Base-by-base conservation (phyloP, 2,329 filamentous ascomycete species). In the Trichoderma oligosporum region DNA sequence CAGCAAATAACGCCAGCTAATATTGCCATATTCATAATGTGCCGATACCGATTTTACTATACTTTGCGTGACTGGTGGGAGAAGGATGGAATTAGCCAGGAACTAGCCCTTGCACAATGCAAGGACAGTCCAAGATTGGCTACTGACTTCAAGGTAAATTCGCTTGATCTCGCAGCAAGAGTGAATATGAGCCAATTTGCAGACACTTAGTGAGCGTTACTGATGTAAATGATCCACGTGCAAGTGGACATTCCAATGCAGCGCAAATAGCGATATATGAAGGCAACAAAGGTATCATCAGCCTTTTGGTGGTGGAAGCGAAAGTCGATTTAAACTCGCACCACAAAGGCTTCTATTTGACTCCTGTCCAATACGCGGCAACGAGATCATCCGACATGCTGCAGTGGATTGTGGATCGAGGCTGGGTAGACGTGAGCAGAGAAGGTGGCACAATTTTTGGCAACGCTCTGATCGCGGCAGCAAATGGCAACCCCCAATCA, bases 61-160 rank as follows among this genome's bases (percentile, higher is more conserved):
- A 31, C 33, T 12, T 20, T 58, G 11, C 31, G 6, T n/a, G 47
- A 53, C 25, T 58, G 56, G 56, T 58, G 56, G 56, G 9, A 53
- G 3, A 38, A n/a, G 16, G 27, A 16, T 20, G 4, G 11, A 6
- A 48, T 56, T 14, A 25, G 4, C 22, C 9, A 20, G 12, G 16
- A 45, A 9, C 14, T 38, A 11, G 33, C 35, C 14, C 36, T 33
- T 3, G 16, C 24, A 9, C 2, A 39, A 14, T 35, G 27, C 29
- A 11, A 25, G 2, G 6, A 9, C 2, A 39, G 8, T 35, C 16
- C 29, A 11, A 25, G 2, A 6, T 6, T 16, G 22, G 14, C 1
- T 35, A 33, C 4, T n/a, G n/a, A n/a, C n/a, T n/a, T n/a, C n/a
- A n/a, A n/a, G n/a, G n/a, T n/a, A n/a, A 14, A 20, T 1, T n/a